phyloP scores from a whole-genome alignment of 345 rosid species.

The Hirschfeldia incana region DNA sequence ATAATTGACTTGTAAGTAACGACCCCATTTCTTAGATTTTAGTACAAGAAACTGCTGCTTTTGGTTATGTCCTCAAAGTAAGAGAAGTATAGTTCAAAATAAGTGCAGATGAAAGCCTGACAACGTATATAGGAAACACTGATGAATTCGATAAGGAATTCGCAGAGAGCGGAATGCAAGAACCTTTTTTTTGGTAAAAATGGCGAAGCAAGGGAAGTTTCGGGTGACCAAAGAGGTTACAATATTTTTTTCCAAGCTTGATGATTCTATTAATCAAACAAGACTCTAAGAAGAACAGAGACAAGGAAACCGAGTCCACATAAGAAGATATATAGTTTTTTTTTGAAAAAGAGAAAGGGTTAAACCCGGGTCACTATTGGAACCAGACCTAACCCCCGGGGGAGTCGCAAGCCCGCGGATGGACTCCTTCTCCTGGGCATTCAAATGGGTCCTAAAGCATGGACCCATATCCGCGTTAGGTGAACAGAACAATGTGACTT shows the following conservation, averaged over 20 bases:
- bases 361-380: too few relatives aligned
- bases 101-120: slow-evolving; percentile 25
- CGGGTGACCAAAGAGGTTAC: slow-evolving; percentile 25
- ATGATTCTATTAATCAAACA: slow-evolving; percentile 25
- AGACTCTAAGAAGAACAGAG: slow-evolving; percentile 12
- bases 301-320: neutral
- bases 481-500: too few relatives aligned
- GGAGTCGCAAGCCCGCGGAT: too few relatives aligned
- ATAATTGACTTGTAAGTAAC: neutral
- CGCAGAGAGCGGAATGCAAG: slow-evolving; percentile 4
- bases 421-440: too few relatives aligned
- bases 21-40: too few relatives aligned
- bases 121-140: slow-evolving; percentile 36
- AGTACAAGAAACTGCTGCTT: slow-evolving; percentile 28
- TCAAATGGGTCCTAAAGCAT: too few relatives aligned
- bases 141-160: slow-evolving; percentile 28
- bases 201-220: slow-evolving; percentile 28
- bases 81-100: slow-evolving; percentile 26
- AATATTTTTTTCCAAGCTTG: slow-evolving; percentile 39
- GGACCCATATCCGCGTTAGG: too few relatives aligned
- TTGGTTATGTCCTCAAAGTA: slow-evolving; percentile 30
- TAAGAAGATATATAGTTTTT: neutral
- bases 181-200: slow-evolving; percentile 33
- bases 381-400: too few relatives aligned
- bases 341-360: too few relatives aligned